A percentile compares a stretch with the other conserved stretches of the same genome.
phyloP scores from a whole-genome alignment of 768 basidiomycete species.

The Collybiopsis confluens region DNA sequence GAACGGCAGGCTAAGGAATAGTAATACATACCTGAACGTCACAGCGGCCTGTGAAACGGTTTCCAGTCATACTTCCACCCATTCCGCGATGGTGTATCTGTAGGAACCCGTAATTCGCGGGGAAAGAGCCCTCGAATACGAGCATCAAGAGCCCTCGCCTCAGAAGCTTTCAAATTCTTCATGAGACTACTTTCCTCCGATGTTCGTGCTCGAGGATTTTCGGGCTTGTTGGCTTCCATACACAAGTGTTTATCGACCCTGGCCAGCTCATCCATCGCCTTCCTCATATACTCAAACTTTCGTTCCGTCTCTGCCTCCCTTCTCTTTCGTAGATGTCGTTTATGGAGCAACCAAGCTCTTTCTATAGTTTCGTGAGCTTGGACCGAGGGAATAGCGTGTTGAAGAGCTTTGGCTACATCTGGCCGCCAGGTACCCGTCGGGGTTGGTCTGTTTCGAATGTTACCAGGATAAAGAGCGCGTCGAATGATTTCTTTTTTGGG shows the following conservation, averaged over 20 bases:
- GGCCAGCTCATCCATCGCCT: slow-evolving; percentile 80
- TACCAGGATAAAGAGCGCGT: slow-evolving; percentile 75
- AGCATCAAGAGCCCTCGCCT: slow-evolving; percentile 70
- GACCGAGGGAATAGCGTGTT: slow-evolving; percentile 79
- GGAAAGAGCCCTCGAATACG: slow-evolving; percentile 82
- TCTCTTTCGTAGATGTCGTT: slow-evolving; percentile 66
- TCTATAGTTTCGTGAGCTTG: slow-evolving; percentile 93
- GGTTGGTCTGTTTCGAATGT: slow-evolving; percentile 62
- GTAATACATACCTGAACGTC: slow-evolving; percentile 8
- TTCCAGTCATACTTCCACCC: slow-evolving; percentile 92
- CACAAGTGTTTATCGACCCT: slow-evolving; percentile 56
- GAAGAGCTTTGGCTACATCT: slow-evolving; percentile 71
- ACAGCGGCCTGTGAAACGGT: slow-evolving; percentile 53
- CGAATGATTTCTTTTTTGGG: slow-evolving; percentile 72
- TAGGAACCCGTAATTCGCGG: slow-evolving; percentile 79
- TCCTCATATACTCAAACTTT: slow-evolving; percentile 79
- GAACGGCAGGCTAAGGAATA: not conserved
- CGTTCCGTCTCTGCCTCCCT: slow-evolving; percentile 64
- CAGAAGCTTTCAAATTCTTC: slow-evolving; percentile 59
- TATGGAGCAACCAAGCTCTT: slow-evolving; percentile 83
- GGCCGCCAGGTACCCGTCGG: slow-evolving; percentile 85
- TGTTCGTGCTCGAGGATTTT: slow-evolving; percentile 68
- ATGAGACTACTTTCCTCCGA: slow-evolving; percentile 51
- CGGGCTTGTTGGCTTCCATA: slow-evolving; percentile 66
- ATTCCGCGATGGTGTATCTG: slow-evolving; percentile 74